Evolutionary conservation across 306 rosid species (phyloP).

Genomic region (Quercus ilex): DNA sequence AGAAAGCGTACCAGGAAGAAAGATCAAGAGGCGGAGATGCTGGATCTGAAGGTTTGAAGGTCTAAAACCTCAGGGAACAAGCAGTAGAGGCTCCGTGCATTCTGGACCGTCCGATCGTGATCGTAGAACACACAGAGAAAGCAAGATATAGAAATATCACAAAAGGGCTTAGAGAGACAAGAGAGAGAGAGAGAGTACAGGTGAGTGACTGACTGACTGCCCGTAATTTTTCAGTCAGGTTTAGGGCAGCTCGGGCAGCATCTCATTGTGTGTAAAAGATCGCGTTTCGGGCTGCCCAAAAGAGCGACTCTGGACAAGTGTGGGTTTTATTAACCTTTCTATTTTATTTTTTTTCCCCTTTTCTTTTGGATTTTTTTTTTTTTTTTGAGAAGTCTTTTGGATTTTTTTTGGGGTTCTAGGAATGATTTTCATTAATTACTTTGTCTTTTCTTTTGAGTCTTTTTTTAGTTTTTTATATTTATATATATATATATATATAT

Average conservation of each 20-base stretch:
- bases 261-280: not conserved
- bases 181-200: conserved; percentile 41
- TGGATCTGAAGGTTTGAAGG: conserved; percentile 48
- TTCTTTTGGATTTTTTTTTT: not conserved
- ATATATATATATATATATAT: not conserved
- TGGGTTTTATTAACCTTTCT: conserved; percentile 31
- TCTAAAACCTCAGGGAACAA: conserved; percentile 45
- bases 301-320: conserved; percentile 48
- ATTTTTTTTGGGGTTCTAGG: not conserved
- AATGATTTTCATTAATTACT: conserved; percentile 25
- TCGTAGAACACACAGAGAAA: conserved; percentile 40
- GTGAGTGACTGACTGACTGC: conserved; percentile 40
- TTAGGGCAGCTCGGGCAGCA: conserved; percentile 68
- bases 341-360: no score
- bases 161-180: conserved; percentile 17
- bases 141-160: conserved; percentile 58
- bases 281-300: conserved; percentile 50
- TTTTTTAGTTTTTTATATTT: not conserved
- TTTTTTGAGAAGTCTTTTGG: no score
- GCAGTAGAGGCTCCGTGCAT: conserved; percentile 44
- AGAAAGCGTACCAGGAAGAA: conserved; percentile 46
- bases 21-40: conserved; percentile 41
- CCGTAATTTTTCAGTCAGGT: conserved; percentile 59
- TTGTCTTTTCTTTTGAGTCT: conserved; percentile 31
- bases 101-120: conserved; percentile 69